Base-by-base conservation (phyloP, 495 filamentous ascomycete species). In the Letharia columbiana region DNA sequence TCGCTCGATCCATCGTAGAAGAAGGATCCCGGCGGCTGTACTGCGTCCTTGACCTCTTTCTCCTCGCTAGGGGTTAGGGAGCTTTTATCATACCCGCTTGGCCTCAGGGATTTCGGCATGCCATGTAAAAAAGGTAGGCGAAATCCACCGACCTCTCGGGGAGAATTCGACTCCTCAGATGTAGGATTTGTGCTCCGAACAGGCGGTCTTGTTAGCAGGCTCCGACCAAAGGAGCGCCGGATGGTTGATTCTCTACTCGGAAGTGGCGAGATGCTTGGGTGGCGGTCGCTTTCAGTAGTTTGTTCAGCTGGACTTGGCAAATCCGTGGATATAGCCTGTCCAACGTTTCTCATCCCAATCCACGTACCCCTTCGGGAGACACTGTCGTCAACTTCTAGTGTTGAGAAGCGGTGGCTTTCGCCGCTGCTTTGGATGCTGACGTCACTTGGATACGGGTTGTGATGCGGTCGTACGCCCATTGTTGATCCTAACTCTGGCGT, bases 1-100 rank as follows among this genome's bases (percentile, higher is more conserved):
- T 67, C 65, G 33, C 60, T 63, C 12, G 61, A 58, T 33, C 33
- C 60, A 39, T 58, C 65, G 41, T 69, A 44, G 42, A 69, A 69
- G 40, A 69, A 69, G 18, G 61, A 61, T 15, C 37, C 61, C 8
- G 57, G 64, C 59, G 39, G 59, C 39, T 61, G 40, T 41, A n/a
- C 59, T 13, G 44, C 23, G 45, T 47, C 28, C 33, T 60, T 28
- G 58, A 59, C n/a, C 23, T 66, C 40, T 37, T 61, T 28, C 23
- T 52, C 41, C 17, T 57, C 58, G 41, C 58, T 23, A 13, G 44
- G 35, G 23, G 45, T 44, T 15, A 41, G 10, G 13, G 44, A 39
- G 47, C 64, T 28, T 44, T 60, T n/a, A n/a, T 12, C 20, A 39
- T 52, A 17, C 17, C 9, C 37, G 33, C 7, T 57, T 4, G 41